Base-by-base conservation (phyloP, 768 basidiomycete species). In the Pleurotus platypus region DNA sequence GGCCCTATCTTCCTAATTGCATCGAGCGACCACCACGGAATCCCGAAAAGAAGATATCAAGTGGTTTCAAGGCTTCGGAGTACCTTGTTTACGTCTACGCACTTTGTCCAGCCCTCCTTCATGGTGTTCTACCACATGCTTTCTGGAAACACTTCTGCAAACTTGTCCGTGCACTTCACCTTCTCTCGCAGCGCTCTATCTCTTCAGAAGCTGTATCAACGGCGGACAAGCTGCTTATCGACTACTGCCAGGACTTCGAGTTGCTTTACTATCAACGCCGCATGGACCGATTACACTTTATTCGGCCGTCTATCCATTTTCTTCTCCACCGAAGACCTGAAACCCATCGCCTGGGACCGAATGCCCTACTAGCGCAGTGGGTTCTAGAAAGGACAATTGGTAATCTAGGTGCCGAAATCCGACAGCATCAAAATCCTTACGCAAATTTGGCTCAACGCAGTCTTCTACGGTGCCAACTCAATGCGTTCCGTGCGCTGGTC, bases 21-120 rank as follows among this genome's bases (percentile, higher is more conserved):
- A 72, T 72, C 57, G 70, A 71, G 42, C 65, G 65, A 18, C 67
- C 71, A 3, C 73, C 72, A 0, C 62, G 68, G 0, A 72, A 74
- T 42, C 62, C 63, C 24, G 69, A 68, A 0, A 66, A 72, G 56
- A 74, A 73, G 50, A 62, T 73, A 7, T 50, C 18, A 62, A 63
- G 59, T 47, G 57, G 62, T 8, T 64, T 62, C 55, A 64, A 64
- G 45, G 60, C 62, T 13, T 55, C 20, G 13, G 60, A 63, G 48
- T 63, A 22, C 18, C 45, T 61, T 11, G 9, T 57, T 30, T 63
- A 63, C 37, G 16, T 63, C 15, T 60, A 37, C 26, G 58, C 57
- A 24, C 58, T 64, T 11, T 54, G 54, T 8, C 63, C 60, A 1
- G 62, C 35, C 7, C 55, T 64, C 5, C 45, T 62, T 26, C 50